These are phyloP conservation scores for Chenopodium berlandieri DNA, from an alignment of 148 eudicot genomes.

Conservation along the genomic window DNA sequence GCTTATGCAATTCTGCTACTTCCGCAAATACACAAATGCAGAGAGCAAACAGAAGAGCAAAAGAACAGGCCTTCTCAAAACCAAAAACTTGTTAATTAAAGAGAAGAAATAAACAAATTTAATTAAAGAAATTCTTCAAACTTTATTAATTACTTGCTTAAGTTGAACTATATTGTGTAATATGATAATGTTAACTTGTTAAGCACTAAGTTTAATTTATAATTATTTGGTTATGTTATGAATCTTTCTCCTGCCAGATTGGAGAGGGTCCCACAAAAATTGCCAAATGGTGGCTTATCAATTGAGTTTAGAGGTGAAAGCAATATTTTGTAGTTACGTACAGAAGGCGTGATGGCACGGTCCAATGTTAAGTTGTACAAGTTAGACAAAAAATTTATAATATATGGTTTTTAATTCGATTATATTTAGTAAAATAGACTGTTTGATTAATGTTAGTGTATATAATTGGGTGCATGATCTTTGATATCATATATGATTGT, in stretches of 20 bases:
- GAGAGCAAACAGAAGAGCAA: neutral
- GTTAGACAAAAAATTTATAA: neutral
- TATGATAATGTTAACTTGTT: constrained; percentile 20
- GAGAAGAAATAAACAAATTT: neutral
- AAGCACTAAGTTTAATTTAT: constrained; percentile 18
- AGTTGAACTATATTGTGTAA: neutral
- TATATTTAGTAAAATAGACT: neutral
- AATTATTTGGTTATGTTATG: too few relatives aligned
- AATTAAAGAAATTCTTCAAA: neutral
- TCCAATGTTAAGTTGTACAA: constrained; percentile 13
- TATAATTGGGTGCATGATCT: neutral
- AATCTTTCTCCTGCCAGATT: constrained; percentile 18
- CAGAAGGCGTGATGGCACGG: constrained; percentile 8
- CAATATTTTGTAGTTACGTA: neutral
- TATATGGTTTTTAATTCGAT: too few relatives aligned
- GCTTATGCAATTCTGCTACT: constrained; percentile 4
- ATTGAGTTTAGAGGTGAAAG: constrained; percentile 2
- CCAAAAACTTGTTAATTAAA: neutral
- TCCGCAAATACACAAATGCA: constrained; percentile 12
- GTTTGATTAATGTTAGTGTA: neutral
- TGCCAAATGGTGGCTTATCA: constrained; percentile 10
- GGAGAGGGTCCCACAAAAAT: constrained; percentile 11
- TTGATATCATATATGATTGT: neutral
- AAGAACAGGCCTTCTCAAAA: neutral
- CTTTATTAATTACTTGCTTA: neutral